phyloP scores from a whole-genome alignment of 176 grass and related monocot species.

The Carex parvula region DNA sequence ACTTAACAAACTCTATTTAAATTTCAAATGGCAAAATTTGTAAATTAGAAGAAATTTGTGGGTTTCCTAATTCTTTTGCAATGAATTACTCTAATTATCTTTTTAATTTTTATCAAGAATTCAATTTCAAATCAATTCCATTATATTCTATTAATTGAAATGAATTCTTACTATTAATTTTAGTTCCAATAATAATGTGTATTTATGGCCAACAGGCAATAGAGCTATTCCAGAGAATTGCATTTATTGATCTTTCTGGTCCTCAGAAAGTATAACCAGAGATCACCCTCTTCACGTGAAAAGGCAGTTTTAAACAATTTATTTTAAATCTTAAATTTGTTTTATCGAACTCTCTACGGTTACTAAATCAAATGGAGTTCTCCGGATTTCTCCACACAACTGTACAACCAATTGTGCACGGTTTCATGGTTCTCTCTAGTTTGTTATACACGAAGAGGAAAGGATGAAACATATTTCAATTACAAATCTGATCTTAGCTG shows the following conservation, averaged over 20 bases:
- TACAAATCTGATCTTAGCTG: background rate
- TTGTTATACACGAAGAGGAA: background rate
- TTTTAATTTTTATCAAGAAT: too few relatives aligned
- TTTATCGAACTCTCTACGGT: background rate
- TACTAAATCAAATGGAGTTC: background rate
- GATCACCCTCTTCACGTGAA: conserved; percentile 25
- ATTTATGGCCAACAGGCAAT: too few relatives aligned
- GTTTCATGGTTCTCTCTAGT: background rate
- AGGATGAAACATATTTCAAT: background rate
- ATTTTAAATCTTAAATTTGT: background rate
- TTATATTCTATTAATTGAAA: background rate
- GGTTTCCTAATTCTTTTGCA: too few relatives aligned
- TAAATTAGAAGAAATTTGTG: too few relatives aligned
- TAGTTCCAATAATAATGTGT: too few relatives aligned
- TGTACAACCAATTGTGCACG: background rate
- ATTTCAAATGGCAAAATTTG: too few relatives aligned
- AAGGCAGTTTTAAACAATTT: background rate
- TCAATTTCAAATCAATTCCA: too few relatives aligned
- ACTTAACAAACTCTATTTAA: too few relatives aligned
- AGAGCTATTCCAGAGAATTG: background rate
- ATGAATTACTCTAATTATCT: too few relatives aligned
- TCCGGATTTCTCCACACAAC: background rate
- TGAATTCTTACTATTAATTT: too few relatives aligned
- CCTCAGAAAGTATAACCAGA: background rate
- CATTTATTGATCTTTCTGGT: conserved; percentile 23